phyloP scores from a whole-genome alignment of 2,329 filamentous ascomycete species.

The Apiospora koreana region DNA sequence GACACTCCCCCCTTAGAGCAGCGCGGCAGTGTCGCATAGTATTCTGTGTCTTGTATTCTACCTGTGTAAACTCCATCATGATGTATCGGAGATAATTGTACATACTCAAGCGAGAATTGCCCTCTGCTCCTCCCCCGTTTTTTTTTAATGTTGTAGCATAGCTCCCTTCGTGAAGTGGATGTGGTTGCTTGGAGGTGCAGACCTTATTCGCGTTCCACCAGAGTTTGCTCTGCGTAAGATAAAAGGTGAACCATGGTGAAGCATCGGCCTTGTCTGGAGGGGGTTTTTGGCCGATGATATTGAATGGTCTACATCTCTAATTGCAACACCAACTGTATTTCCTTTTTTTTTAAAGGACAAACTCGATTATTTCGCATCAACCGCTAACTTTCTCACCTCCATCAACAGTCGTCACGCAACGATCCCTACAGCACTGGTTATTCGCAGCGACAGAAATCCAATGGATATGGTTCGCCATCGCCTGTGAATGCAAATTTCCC shows the following conservation, averaged over 20 bases:
- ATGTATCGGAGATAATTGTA: neutral
- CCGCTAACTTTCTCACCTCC: constrained; percentile 20
- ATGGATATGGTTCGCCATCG: constrained; percentile 33
- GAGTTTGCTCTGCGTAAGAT: constrained; percentile 12
- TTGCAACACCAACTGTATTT: constrained; percentile 10
- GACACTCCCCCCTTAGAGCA: neutral
- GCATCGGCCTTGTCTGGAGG: neutral
- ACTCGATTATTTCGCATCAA: constrained; percentile 2
- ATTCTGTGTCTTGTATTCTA: neutral
- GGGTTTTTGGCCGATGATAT: constrained; percentile 1
- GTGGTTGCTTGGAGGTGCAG: constrained; percentile 3
- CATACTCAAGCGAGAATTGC: neutral
- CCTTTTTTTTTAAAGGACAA: constrained; percentile 4
- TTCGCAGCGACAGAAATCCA: constrained; percentile 36
- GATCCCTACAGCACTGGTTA: constrained; percentile 49
- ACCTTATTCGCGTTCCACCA: constrained; percentile 11
- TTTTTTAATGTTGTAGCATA: neutral
- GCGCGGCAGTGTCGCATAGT: constrained; percentile 4
- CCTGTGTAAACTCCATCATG: neutral
- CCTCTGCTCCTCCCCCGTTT: neutral
- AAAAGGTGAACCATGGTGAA: constrained; percentile 16
- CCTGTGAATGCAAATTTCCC: constrained; percentile 30
- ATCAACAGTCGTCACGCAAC: constrained; percentile 40
- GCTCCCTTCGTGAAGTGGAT: neutral
- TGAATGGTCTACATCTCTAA: constrained; percentile 1